Evolutionary conservation across 129 eudicot genomes (phyloP).

Genomic region (Apium graveolens): DNA sequence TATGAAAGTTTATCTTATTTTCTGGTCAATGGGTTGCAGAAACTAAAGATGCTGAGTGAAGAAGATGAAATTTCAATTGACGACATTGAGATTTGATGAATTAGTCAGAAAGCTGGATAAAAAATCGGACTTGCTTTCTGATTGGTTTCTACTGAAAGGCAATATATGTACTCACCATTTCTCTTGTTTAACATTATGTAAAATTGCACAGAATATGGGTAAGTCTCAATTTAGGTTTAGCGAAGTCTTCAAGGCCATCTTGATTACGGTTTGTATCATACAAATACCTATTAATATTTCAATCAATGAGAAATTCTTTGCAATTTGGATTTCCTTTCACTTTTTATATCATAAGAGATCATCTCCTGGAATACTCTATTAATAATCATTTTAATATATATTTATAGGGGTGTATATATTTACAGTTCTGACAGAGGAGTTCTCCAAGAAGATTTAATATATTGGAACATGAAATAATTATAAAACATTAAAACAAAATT

Average conservation of each 20-base stretch:
- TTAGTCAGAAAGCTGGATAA: constrained; percentile 10
- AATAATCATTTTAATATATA: no score
- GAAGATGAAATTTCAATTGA: constrained; percentile 59
- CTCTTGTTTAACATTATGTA: not conserved
- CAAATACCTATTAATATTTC: not conserved
- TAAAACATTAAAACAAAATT: no score
- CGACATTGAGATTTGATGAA: constrained; percentile 50
- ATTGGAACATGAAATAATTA: no score
- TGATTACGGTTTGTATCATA: not conserved
- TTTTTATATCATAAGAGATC: not conserved
- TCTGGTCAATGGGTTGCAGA: constrained; percentile 32
- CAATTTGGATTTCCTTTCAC: not conserved
- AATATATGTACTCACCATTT: not conserved
- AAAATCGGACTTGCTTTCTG: constrained; percentile 21
- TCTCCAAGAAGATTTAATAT: not conserved
- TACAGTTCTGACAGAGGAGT: no score
- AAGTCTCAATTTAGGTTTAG: not conserved
- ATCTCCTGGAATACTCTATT: not conserved
- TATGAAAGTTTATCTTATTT: not conserved
- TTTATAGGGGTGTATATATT: no score
- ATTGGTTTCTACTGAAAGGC: not conserved
- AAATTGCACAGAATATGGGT: not conserved
- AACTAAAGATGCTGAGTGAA: constrained; percentile 55
- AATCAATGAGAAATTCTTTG: not conserved
- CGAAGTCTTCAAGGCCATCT: not conserved